A percentile compares a stretch with the other conserved stretches of the same genome.
phyloP scores from a whole-genome alignment of 805 yeast species.

The Starmerella geochares region DNA sequence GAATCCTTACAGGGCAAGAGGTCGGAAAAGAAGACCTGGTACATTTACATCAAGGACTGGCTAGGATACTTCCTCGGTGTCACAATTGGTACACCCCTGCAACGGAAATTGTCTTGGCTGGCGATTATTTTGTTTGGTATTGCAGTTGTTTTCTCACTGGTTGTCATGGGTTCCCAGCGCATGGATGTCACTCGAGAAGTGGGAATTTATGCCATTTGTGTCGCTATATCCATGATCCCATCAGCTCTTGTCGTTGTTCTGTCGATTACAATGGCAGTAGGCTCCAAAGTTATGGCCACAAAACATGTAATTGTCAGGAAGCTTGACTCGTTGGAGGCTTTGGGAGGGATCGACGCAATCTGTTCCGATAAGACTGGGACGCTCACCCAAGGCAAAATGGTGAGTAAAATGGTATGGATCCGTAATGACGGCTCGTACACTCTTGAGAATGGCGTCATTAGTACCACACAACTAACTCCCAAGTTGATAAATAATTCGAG shows the following conservation, averaged over 20 bases:
- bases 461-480: conserved; percentile 33
- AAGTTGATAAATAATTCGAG: conserved; percentile 18
- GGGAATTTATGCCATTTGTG: conserved; percentile 82
- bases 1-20: conserved; percentile 41
- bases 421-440: conserved; percentile 51
- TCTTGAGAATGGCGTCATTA: conserved; percentile 42
- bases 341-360: conserved; percentile 69
- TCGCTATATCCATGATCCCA: conserved; percentile 72
- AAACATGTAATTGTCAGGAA: conserved; percentile 66
- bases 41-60: conserved; percentile 43
- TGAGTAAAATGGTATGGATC: conserved; percentile 59
- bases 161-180: conserved; percentile 76
- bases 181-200: conserved; percentile 67
- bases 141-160: conserved; percentile 77
- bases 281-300: conserved; percentile 62
- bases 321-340: conserved; percentile 65
- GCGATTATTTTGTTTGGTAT: conserved; percentile 62
- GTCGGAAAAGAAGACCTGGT: conserved; percentile 36
- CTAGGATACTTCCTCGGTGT: conserved; percentile 65
- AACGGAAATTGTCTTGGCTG: conserved; percentile 60
- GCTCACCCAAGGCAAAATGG: conserved; percentile 69
- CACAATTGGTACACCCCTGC: conserved; percentile 72
- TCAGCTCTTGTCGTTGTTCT: conserved; percentile 69
- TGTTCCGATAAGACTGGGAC: conserved; percentile 82
- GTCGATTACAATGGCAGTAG: conserved; percentile 78